Conservation (phyloP, 2,329 filamentous ascomycete genomes). For the Incumbomyces delicatus region DNA sequence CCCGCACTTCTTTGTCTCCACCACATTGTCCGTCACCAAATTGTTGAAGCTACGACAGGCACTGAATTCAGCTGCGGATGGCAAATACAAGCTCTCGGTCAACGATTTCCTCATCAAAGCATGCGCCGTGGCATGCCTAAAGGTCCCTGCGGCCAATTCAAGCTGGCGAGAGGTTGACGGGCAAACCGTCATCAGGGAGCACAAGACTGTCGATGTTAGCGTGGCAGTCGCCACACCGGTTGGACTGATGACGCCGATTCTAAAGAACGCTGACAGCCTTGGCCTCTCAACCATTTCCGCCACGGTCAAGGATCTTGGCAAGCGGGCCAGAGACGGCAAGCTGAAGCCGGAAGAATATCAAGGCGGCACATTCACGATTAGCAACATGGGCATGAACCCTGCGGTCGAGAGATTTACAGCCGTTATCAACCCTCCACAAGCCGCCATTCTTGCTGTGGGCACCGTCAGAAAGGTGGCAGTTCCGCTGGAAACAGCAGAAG, state of each 20-base stretch:
- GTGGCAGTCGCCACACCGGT: conserved; percentile 89
- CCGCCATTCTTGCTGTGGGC: conserved; percentile 87
- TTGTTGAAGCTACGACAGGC: conserved; percentile 92
- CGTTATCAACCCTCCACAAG: conserved; percentile 97
- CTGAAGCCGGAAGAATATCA: conserved; percentile 99
- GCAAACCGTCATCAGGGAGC: conserved; percentile 72
- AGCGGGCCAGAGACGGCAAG: conserved; percentile 92
- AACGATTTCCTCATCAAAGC: conserved; percentile 99
- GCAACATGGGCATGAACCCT: conserved; percentile 99
- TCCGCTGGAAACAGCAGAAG: conserved; percentile 75
- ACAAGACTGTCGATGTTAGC: conserved; percentile 86
- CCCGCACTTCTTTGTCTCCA: conserved; percentile 96
- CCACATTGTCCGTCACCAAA: conserved; percentile 81
- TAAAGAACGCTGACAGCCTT: conserved; percentile 75
- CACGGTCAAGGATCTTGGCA: conserved; percentile 91
- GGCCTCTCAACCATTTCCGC: conserved; percentile 81
- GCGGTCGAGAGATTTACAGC: conserved; percentile 96
- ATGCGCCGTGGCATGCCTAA: conserved; percentile 74
- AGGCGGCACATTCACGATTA: conserved; percentile 97
- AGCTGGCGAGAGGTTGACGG: conserved; percentile 78
- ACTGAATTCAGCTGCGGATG: conserved; percentile 77
- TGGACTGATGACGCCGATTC: conserved; percentile 95
- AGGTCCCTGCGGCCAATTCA: conserved; percentile 92
- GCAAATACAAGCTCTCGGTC: conserved; percentile 98
- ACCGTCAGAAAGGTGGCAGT: conserved; percentile 92